Conservation (phyloP, 2,329 filamentous ascomycete genomes). For the Neonectria neomacrospora region DNA sequence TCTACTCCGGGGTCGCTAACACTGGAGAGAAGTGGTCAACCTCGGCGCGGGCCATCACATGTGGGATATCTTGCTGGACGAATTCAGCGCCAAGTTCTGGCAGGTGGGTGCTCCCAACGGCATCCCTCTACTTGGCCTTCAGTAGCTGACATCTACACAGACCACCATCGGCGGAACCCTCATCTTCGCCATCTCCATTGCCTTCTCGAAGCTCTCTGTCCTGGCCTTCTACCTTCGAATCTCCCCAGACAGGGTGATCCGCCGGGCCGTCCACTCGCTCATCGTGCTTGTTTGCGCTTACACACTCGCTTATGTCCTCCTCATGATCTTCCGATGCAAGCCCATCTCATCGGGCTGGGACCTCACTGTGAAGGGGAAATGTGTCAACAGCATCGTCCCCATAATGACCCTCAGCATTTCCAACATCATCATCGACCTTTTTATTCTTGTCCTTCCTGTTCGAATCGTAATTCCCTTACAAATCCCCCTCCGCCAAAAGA, state of each 20-base stretch:
- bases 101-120: slow-evolving; percentile 25
- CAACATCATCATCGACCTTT: slow-evolving; percentile 60
- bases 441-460: slow-evolving; percentile 58
- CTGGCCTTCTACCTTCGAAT: slow-evolving; percentile 60
- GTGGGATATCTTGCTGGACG: slow-evolving; percentile 40
- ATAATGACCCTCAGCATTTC: slow-evolving; percentile 41
- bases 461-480: slow-evolving; percentile 57
- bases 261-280: slow-evolving; percentile 33
- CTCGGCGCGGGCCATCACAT: slow-evolving; percentile 45
- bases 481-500: slow-evolving; percentile 60
- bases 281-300: slow-evolving; percentile 54
- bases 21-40: slow-evolving; percentile 31
- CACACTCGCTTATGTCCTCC: slow-evolving; percentile 52
- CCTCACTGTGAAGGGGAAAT: slow-evolving; percentile 48
- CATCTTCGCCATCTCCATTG: slow-evolving; percentile 54
- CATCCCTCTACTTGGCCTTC: not conserved
- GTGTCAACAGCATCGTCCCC: slow-evolving; percentile 52
- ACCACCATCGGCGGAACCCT: slow-evolving; percentile 52
- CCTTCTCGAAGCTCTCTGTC: slow-evolving; percentile 57
- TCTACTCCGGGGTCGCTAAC: not conserved
- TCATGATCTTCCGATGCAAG: slow-evolving; percentile 54
- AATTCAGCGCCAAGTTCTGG: slow-evolving; percentile 42
- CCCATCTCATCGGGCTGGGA: slow-evolving; percentile 58
- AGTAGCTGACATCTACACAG: slow-evolving; percentile 25
- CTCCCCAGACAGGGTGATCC: slow-evolving; percentile 38